Percentiles rank a stretch among this genome's conserved stretches.
These are phyloP conservation scores for Psilocybe sp. DNA, from an alignment of 768 basidiomycete genomes.

Conservation along the genomic window DNA sequence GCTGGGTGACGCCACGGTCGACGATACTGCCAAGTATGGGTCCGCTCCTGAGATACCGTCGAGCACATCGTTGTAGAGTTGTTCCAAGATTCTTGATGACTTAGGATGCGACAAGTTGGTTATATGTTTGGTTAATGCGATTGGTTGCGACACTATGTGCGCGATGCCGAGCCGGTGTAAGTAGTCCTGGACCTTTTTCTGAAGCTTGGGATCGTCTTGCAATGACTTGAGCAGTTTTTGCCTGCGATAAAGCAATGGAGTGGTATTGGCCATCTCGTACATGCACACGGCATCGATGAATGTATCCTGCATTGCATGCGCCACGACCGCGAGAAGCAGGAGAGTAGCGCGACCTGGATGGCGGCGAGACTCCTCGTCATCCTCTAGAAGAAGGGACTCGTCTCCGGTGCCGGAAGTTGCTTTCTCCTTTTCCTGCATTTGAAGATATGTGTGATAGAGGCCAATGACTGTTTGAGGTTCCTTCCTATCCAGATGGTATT, in stretches of 20 bases:
- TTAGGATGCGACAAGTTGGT: conserved; percentile 37
- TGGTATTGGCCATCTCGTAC: conserved; percentile 36
- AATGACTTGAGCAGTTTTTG: conserved; percentile 39
- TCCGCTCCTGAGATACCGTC: conserved; percentile 48
- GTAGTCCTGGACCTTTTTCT: conserved; percentile 41
- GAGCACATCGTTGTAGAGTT: conserved; percentile 49
- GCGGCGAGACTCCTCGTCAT: conserved; percentile 7
- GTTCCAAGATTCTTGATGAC: conserved; percentile 32
- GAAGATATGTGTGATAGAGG: conserved; percentile 40
- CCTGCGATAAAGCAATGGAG: conserved; percentile 30
- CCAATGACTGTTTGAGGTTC: conserved; percentile 40
- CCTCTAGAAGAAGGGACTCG: conserved; percentile 12
- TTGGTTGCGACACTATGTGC: conserved; percentile 47
- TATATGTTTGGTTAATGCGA: conserved; percentile 48
- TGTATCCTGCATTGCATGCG: conserved; percentile 55
- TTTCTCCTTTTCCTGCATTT: conserved; percentile 16
- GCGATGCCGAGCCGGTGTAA: conserved; percentile 48
- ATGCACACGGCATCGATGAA: conserved; percentile 53
- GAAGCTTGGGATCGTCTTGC: conserved; percentile 29
- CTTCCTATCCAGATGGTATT: conserved; percentile 36
- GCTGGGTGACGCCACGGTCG: conserved; percentile 30
- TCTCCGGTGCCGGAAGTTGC: background rate
- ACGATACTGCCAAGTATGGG: conserved; percentile 50
- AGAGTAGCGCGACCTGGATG: conserved; percentile 34
- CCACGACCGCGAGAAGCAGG: conserved; percentile 54